phyloP scores from a whole-genome alignment of 2,329 filamentous ascomycete genomes.

The Fusarium euwallaceae region DNA sequence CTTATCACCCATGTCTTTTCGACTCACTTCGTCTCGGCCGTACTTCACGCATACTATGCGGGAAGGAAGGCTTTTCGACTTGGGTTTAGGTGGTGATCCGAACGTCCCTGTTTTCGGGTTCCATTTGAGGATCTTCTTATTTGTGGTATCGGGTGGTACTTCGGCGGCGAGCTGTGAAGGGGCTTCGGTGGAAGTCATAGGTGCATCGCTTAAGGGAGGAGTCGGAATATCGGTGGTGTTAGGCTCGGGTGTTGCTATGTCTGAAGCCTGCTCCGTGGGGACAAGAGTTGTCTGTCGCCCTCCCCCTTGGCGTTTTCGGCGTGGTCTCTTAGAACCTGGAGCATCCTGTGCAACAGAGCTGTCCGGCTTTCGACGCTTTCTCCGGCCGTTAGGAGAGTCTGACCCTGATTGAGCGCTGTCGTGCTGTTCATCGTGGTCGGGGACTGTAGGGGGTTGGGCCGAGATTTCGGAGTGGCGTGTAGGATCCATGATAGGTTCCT shows the following conservation, averaged over 20 bases:
- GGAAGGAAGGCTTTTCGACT: slow-evolving; percentile 52
- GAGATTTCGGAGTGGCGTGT: slow-evolving; percentile 11
- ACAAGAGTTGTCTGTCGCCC: slow-evolving; percentile 15
- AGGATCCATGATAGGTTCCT: slow-evolving; percentile 33
- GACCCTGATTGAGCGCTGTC: slow-evolving; percentile 15
- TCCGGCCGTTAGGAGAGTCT: slow-evolving; percentile 50
- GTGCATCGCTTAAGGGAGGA: slow-evolving; percentile 32
- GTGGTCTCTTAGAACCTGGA: slow-evolving; percentile 45
- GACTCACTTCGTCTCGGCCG: slow-evolving; percentile 60
- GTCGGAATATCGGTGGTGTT: slow-evolving; percentile 17
- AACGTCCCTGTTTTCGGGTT: slow-evolving; percentile 73
- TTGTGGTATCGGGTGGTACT: slow-evolving; percentile 37
- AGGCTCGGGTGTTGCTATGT: slow-evolving; percentile 10
- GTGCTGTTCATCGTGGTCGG: slow-evolving; percentile 6
- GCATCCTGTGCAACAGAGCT: slow-evolving; percentile 39
- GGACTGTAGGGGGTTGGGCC: neutral
- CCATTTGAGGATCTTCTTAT: slow-evolving; percentile 66
- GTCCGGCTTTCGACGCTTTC: slow-evolving; percentile 61
- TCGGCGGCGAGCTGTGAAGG: slow-evolving; percentile 7
- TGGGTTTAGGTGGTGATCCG: slow-evolving; percentile 71
- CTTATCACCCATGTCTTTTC: slow-evolving; percentile 65
- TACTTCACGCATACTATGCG: slow-evolving; percentile 72
- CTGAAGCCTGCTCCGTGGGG: slow-evolving; percentile 21
- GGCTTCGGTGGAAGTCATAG: slow-evolving; percentile 4
- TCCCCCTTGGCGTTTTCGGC: slow-evolving; percentile 41